These are phyloP conservation scores for Silybum marianum DNA, from an alignment of 129 eudicot species.

Conservation along the genomic window DNA sequence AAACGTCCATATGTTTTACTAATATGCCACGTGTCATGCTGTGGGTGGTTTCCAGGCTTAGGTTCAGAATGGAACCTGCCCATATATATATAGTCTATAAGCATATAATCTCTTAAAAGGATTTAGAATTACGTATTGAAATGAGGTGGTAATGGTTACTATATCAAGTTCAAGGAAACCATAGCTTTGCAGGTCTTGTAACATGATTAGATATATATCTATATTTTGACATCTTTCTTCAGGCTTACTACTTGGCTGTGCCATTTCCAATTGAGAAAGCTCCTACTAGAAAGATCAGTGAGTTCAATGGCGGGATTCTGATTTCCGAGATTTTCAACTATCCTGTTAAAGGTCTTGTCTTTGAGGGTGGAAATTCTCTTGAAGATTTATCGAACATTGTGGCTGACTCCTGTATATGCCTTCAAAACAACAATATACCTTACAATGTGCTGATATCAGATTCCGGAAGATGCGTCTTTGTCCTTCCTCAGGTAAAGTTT, in stretches of 20 bases:
- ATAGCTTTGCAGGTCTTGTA: too few relatives aligned
- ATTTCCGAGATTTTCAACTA: conserved; percentile 60
- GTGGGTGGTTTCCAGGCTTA: background rate
- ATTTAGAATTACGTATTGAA: background rate
- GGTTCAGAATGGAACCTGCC: background rate
- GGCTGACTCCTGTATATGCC: conserved; percentile 57
- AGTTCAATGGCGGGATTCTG: conserved; percentile 32
- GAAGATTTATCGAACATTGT: conserved; percentile 57
- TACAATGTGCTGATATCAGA: conserved; percentile 69
- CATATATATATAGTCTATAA: too few relatives aligned
- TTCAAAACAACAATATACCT: conserved; percentile 68
- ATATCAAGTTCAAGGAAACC: too few relatives aligned
- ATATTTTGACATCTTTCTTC: conserved; percentile 12
- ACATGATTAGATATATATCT: background rate
- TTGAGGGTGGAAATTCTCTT: conserved; percentile 55
- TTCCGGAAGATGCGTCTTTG: conserved; percentile 55
- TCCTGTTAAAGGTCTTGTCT: conserved; percentile 70
- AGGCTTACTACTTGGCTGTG: conserved; percentile 72
- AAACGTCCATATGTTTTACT: background rate
- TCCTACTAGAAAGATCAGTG: conserved; percentile 40
- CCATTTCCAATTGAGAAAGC: conserved; percentile 74
- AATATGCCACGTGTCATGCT: background rate
- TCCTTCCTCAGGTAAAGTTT: conserved; percentile 69
- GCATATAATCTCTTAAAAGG: background rate
- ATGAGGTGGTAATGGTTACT: background rate